Evolutionary conservation across 2,329 filamentous ascomycete genomes (phyloP), one percentile per base, ranked within the genome.

Genomic region (Chaetoscypha palmicola): DNA sequence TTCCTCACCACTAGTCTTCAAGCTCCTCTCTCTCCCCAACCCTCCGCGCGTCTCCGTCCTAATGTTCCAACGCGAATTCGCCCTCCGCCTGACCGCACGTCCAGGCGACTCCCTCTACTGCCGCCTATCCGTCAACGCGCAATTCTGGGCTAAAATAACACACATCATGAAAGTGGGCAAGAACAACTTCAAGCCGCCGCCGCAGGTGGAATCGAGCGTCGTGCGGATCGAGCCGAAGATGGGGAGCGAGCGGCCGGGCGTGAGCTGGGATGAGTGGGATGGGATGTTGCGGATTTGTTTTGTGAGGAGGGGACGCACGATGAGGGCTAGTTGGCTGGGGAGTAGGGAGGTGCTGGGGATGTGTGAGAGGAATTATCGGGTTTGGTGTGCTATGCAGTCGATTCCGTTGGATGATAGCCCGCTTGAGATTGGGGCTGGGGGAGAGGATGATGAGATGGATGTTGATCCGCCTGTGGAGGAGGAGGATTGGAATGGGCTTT

Each of bases 61-160:
- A 67, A 95, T 95, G 89, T 92, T 94, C 59, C 91, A 97, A 70
- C 81, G 89, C 60, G 91, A 97, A 68, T 96, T 96, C 59, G 90
- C 90, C 14, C 81, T 94, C 64, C 79, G 91, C 30, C 71, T 97
- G 26, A 91, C 94, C 45, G 92, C 92, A 11, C 82, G 83, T 34
- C 87, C 91, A 0, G 87, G 87, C 7, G 90, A 96, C 61, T 77
- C 88, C 41, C 77, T 97, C 7, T 97, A 96, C 71, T 89, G 82
- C 53, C 77, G 92, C n/a, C 73, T 97, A 20, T 86, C 79, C 1
- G 91, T 95, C 46, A 97, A 97, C 59, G 87, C 86, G 14, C 91
- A 97, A 62, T 94, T 97, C 74, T 96, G 86, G 79, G 79, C 83
- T 7, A 81, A 79, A 57, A 79, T 83, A 39, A 73, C 70, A 19